Evolutionary conservation across 306 rosid species (phyloP).

Genomic region (Lathyrus oleraceus): DNA sequence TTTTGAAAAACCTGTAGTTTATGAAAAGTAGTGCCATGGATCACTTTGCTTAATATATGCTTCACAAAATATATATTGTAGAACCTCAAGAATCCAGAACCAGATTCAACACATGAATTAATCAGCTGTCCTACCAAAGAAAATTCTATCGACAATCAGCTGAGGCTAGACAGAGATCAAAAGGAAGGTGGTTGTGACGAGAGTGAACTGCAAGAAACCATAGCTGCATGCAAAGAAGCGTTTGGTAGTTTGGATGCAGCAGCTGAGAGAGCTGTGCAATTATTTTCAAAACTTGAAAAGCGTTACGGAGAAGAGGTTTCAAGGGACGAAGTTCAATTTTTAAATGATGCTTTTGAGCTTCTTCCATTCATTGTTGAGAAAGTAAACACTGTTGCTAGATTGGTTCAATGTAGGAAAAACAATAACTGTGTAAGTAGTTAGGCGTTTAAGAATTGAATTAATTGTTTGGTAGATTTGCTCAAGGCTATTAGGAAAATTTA

Average conservation of each 20-base stretch:
- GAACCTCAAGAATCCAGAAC: conserved; percentile 43
- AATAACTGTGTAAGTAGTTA: conserved; percentile 23
- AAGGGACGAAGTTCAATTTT: conserved; percentile 42
- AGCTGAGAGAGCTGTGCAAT: conserved; percentile 48
- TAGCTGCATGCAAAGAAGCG: conserved; percentile 57
- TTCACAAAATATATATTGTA: conserved; percentile 32
- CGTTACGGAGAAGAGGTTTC: conserved; percentile 39
- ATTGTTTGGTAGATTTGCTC: conserved; percentile 27
- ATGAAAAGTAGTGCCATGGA: conserved; percentile 23
- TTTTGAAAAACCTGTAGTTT: too few species aligned
- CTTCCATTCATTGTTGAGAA: conserved; percentile 60
- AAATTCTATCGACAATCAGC: conserved; percentile 32
- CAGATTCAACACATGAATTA: conserved; percentile 36
- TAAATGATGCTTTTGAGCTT: conserved; percentile 49
- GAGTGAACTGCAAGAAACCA: conserved; percentile 40
- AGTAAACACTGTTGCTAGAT: conserved; percentile 48
- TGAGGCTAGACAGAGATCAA: conserved; percentile 22
- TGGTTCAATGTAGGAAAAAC: conserved; percentile 47
- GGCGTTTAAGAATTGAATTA: conserved; percentile 33
- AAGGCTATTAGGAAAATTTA: conserved; percentile 29
- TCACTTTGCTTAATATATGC: conserved; percentile 33
- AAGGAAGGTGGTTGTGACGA: conserved; percentile 21
- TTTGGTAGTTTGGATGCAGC: conserved; percentile 53
- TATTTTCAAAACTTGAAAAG: conserved; percentile 40
- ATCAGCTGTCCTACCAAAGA: conserved; percentile 29